Conservation (phyloP, 1,284 basidiomycete genomes). For the Marasmius sp. region DNA sequence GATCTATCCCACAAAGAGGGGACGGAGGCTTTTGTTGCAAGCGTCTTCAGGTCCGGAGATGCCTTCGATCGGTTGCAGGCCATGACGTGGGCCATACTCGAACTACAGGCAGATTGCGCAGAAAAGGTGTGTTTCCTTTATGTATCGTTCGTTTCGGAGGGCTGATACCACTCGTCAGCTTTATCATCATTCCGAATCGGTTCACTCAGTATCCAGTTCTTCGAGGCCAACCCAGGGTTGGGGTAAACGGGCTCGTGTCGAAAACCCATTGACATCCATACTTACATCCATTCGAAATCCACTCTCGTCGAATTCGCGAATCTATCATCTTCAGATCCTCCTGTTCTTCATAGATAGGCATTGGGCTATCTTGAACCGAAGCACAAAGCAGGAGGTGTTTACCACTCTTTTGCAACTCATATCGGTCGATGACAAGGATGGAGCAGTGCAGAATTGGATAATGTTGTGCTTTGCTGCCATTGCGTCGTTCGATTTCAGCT, state of each 20-base stretch:
- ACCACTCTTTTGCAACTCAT: slow-evolving; percentile 59
- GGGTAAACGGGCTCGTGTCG: slow-evolving; percentile 52
- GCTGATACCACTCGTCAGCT: slow-evolving; percentile 42
- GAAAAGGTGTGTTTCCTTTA: slow-evolving; percentile 50
- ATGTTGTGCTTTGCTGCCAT: slow-evolving; percentile 78
- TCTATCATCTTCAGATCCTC: slow-evolving; percentile 72
- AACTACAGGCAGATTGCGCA: slow-evolving; percentile 83
- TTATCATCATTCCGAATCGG: slow-evolving; percentile 59
- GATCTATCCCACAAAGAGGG: slow-evolving; percentile 30
- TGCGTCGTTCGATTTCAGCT: slow-evolving; percentile 45
- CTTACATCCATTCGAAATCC: slow-evolving; percentile 49
- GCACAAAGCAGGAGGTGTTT: slow-evolving; percentile 58
- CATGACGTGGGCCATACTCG: slow-evolving; percentile 77
- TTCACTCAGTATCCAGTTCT: slow-evolving; percentile 37
- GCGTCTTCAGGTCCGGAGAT: slow-evolving; percentile 70
- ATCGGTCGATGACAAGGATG: slow-evolving; percentile 55
- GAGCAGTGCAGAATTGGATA: slow-evolving; percentile 73
- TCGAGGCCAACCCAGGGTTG: slow-evolving; percentile 14
- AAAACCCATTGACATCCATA: slow-evolving; percentile 61
- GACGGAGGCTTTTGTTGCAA: slow-evolving; percentile 51
- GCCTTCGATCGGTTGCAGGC: slow-evolving; percentile 73
- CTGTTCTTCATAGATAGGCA: slow-evolving; percentile 84
- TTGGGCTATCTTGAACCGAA: slow-evolving; percentile 59
- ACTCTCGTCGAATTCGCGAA: slow-evolving; percentile 32
- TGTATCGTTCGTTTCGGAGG: slow-evolving; percentile 18